Conservation (phyloP, 2,329 filamentous ascomycete species). For the Fusarium sp. region DNA sequence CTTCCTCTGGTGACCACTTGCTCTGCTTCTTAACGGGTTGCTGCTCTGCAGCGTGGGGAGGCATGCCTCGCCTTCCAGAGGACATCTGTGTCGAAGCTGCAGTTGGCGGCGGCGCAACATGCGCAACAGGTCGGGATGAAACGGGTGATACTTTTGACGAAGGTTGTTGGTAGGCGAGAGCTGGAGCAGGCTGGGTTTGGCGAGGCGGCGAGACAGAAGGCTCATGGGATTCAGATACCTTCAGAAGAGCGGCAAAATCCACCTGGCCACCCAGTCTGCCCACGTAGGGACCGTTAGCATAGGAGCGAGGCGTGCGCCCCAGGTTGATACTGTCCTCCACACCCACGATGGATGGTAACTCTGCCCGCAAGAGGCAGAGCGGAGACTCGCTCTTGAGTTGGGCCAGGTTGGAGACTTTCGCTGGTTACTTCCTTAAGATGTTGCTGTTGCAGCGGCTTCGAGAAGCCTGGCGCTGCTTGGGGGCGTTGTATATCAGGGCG, state of each 20-base stretch:
- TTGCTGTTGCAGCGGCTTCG: constrained; percentile 35
- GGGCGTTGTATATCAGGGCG: constrained; percentile 31
- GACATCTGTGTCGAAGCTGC: constrained; percentile 54
- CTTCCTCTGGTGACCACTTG: constrained; percentile 96
- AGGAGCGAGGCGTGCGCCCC: constrained; percentile 49
- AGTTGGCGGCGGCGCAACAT: constrained; percentile 45
- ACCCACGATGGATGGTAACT: constrained; percentile 53
- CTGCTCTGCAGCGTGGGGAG: constrained; percentile 70
- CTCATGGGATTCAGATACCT: constrained; percentile 81
- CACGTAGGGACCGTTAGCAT: constrained; percentile 49
- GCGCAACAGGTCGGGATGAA: constrained; percentile 44
- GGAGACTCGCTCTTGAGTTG: constrained; percentile 60
- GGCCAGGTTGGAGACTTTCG: constrained; percentile 57
- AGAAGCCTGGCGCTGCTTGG: constrained; percentile 41
- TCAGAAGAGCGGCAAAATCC: constrained; percentile 95
- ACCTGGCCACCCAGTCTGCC: constrained; percentile 61
- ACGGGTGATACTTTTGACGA: constrained; percentile 43
- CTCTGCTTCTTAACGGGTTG: constrained; percentile 93
- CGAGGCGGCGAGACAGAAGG: constrained; percentile 66
- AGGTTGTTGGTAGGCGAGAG: constrained; percentile 32
- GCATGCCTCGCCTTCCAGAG: constrained; percentile 53
- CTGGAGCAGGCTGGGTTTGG: constrained; percentile 44
- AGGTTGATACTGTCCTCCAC: constrained; percentile 49
- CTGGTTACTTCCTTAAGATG: constrained; percentile 22
- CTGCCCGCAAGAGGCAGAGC: constrained; percentile 60